Percentiles rank a stretch among this genome's conserved stretches.
These are phyloP conservation scores for Populus simonii DNA, from an alignment of 345 rosid genomes.

Conservation along the genomic window DNA sequence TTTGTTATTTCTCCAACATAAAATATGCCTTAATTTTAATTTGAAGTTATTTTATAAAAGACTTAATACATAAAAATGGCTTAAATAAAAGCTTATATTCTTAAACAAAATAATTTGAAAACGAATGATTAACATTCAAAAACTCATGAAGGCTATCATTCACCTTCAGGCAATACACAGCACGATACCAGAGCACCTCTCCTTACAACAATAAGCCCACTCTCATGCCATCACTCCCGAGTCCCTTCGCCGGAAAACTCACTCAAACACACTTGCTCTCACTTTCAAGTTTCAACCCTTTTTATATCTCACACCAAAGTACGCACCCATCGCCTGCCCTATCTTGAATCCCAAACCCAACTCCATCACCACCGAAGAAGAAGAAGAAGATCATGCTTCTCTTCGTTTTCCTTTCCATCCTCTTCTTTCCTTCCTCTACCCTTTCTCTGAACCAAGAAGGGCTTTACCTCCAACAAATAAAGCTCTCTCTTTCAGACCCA, in stretches of 20 bases:
- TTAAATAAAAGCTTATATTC: background rate
- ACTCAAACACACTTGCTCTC: background rate
- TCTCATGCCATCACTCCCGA: background rate
- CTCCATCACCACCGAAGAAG: background rate
- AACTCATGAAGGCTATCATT: background rate
- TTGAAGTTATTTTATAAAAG: too few species aligned
- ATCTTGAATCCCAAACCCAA: too few species aligned
- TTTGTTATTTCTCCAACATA: too few species aligned
- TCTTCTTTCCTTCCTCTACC: slow-evolving; percentile 6
- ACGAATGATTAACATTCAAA: background rate
- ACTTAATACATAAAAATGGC: too few species aligned
- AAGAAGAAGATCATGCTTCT: background rate
- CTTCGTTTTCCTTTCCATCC: slow-evolving; percentile 24
- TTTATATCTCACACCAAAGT: background rate
- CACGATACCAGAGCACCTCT: background rate
- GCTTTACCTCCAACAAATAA: slow-evolving; percentile 47
- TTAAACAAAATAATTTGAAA: background rate
- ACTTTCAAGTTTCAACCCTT: background rate
- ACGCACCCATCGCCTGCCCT: background rate
- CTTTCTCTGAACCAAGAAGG: slow-evolving; percentile 66
- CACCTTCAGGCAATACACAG: background rate
- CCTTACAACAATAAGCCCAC: background rate
- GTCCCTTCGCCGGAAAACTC: background rate
- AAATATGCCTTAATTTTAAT: too few species aligned
- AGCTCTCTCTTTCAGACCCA: slow-evolving; percentile 52